Base-by-base conservation (phyloP, 108 stramenopile genomes). In the Licmophora abbreviata region DNA sequence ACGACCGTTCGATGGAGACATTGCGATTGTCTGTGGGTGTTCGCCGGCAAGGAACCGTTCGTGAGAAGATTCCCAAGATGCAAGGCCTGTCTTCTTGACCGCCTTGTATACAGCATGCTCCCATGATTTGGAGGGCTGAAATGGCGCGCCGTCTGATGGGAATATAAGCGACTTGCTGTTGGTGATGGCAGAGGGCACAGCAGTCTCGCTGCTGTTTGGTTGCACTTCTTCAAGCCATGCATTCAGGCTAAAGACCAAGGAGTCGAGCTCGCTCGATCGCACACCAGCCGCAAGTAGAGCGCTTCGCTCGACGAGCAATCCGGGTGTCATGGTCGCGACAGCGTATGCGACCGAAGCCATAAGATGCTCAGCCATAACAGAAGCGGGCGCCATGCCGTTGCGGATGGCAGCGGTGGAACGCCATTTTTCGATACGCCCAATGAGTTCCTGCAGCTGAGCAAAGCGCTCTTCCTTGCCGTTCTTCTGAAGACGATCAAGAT, bases 21-120 rank as follows among this genome's bases (percentile, higher is more conserved):
- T 78, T 11, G 87, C 80, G 43, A 88, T 88, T 0, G 80, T 63
- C 49, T 71, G 65, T 5, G 75, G 69, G 28, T 67, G 64, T 35
- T 80, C 83, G 21, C 82, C 87, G 12, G 45, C 35, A 1, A 22
- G 18, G 48, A 88, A 85, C 4, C 81, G 72, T 57, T 55, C 30
- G 42, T 82, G 78, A 15, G 76, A 80, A n/a, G 63, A 61, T 61
- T 84, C 82, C 87, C 87, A 88, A 1, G 59, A 52, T 15, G 87
- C 79, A 44, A 52, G 53, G 1, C 83, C 83, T 24, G 80, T 80
- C 64, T 84, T 88, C 55, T 84, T 88, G 20, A 69, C 60, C 1
- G 77, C 69, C 48, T 73, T 84, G 68, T 80, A 85, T 4, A 76
- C 61, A 8, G 81, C 66, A 65, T 58, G 80, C 20, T 48, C 45